Base-by-base conservation (phyloP, 2,329 filamentous ascomycete species). In the Fusarium pseudograminearum region DNA sequence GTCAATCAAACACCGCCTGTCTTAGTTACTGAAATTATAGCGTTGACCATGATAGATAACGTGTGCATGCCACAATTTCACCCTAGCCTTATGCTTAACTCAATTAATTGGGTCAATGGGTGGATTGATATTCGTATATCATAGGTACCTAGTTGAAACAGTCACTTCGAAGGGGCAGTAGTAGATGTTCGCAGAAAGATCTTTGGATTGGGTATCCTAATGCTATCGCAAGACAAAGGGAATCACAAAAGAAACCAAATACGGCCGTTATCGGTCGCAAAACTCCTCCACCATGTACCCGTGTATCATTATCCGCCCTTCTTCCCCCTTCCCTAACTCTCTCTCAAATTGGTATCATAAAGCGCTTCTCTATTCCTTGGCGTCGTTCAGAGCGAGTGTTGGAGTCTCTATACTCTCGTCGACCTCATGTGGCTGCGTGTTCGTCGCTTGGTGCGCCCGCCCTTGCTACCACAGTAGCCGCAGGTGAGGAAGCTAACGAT, bases 401-500 rank as follows among this genome's bases (percentile, higher is more conserved):
- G 22, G 26, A 15, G 48, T 45, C 24, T 61, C 36, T 60, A 65
- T 16, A 61, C 48, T 42, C 72, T 74, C 22, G 71, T 71, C 45
- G 56, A 65, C 33, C 60, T 54, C 52, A 65, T 63, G 28, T 73
- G 57, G 15, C 61, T 63, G 34, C 58, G 56, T 16, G 58, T 54
- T 51, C 64, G 60, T 31, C 62, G 61, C 46, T 65, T 64, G 22
- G 61, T 38, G 18, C 67, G 63, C 14, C 67, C 67, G 5, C 59
- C 62, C 33, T 59, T 56, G 41, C 74, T 64, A 24, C 79, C 79
- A 59, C 77, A 76, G 73, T 75, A 78, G 67, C 86, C 84, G 76
- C 86, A 88, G 53, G 85, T 88, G 55, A 93, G 79, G 83, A 87
- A 92, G 68, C 84, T 84, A 79, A 93, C 87, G 78, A 93, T 83